Base-by-base conservation (phyloP, 192 early-diverging fungal genomes). In the Linnemannia schmuckeri region DNA sequence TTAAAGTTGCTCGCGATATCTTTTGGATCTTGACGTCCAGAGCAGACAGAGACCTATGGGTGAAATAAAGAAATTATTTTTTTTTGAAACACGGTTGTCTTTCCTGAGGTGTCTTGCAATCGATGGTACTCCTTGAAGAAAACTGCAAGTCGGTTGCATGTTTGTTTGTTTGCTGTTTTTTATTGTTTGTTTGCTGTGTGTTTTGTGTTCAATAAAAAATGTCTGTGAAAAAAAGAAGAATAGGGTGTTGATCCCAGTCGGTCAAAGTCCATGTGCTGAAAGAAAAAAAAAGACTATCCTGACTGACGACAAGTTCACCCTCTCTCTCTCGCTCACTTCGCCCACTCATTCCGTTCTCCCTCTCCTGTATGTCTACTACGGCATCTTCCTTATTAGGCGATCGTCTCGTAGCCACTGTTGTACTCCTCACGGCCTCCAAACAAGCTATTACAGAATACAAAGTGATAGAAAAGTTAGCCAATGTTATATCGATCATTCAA, bases 321-420 rank as follows among this genome's bases (percentile, higher is more conserved):
- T 24, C 8, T 18, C n/a, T 27, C 24, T 27, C 55, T 27, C 55
- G 8, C 5, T 2, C 55, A 27, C 55, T 10, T 57, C 2, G 6
- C 52, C 22, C 52, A 24, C 20, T 55, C 20, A 54, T 6, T 55
- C 46, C 8, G 5, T 47, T 24, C 5, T 55, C 22, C 44, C 10
- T 4, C 10, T 15, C 8, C 27, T 15, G 61, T 33, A 7, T 33
- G 10, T 8, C 13, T 30, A 35, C 49, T 9, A 27, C 30, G 4
- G 77, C 5, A 8, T 33, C 49, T 66, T 6, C 18, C 30, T 13
- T 41, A 30, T 68, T 78, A 83, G 22, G 72, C 82, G 17, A 84
- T 84, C 10, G 77, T 22, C 54, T 84, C 72, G 61, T 84, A 84
- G 57, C 82, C 82, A 6, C 30, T 40, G 47, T 78, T 54, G 76